Base-by-base conservation (phyloP, 2,329 filamentous ascomycete genomes). In the Cryphonectria nitschkei region DNA sequence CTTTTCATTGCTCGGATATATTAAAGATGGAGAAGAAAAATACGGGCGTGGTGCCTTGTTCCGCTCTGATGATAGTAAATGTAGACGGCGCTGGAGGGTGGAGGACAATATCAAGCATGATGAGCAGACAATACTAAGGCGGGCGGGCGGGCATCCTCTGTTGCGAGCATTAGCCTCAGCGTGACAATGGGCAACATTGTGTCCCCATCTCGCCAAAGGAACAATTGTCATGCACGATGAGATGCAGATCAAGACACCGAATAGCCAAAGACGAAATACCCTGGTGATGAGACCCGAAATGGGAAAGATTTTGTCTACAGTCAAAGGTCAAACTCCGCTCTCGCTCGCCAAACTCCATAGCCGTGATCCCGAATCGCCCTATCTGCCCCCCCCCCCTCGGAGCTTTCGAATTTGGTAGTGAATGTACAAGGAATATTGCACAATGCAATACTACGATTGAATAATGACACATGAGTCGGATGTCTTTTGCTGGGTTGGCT, bases 41-140 rank as follows among this genome's bases (percentile, higher is more conserved):
- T 26, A 26, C 26, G 26, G 26, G 26, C 26, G 26, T 58, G 54
- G 54, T 19, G 13, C 54, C 54, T 32, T 58, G 26, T 32, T 19
- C 54, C 22, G 29, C 54, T 19, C 54, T 7, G 6, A 8, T 3
- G 29, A 34, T 19, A 29, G 11, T 50, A 19, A 19, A 50, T 6
- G 37, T 8, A 5, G 29, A 58, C 26, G 29, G 29, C 32, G 54
- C 54, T 58, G 54, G 2, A 56, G 26, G 14, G 4, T 50, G 26
- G 5, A 34, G 54, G 14, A 58, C 54, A 58, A 58, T 58, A 34
- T 2, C 26, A 32, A 34, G 54, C 26, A 58, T 8, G 54, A 4
- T 13, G 13, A 50, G 62, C 8, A 37, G 13, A 72, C 61, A 72
- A 72, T 72, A 70, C 34, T 29, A 72, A 72, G 61, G 22, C 34